Conservation (phyloP, 164 flowering plant species). For the Macadamia integrifolia region DNA sequence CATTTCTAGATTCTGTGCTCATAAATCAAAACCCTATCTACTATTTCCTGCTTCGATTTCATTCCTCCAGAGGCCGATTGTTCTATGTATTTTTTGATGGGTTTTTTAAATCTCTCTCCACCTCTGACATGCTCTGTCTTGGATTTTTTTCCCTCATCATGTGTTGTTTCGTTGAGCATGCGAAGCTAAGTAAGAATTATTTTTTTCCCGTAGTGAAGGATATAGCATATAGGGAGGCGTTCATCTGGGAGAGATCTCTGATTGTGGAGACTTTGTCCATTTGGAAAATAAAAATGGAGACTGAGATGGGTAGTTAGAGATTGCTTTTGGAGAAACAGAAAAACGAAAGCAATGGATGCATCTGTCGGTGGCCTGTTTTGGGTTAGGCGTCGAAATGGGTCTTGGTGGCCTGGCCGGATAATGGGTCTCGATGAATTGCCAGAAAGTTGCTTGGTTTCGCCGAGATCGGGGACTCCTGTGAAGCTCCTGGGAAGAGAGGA, state of each 20-base stretch:
- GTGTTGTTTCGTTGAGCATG: not conserved
- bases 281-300: constrained; percentile 3
- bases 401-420: constrained; percentile 99
- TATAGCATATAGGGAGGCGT: constrained; percentile 1
- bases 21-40: too few relatives aligned
- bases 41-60: too few relatives aligned
- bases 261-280: constrained; percentile 4
- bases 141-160: not conserved
- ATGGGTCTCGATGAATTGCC: constrained; percentile 67
- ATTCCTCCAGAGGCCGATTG: not conserved
- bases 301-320: not conserved
- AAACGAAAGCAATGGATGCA: constrained; percentile 39
- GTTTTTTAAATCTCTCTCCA: too few relatives aligned
- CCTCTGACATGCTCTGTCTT: not conserved
- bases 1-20: too few relatives aligned
- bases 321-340: constrained; percentile 6
- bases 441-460: constrained; percentile 41
- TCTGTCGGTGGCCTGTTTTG: constrained; percentile 77
- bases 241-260: not conserved
- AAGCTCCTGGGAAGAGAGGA: constrained; percentile 92
- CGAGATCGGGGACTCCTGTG: constrained; percentile 77
- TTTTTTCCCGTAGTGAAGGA: constrained; percentile 4
- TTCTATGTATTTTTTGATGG: constrained; percentile 5
- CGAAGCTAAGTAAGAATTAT: too few relatives aligned
- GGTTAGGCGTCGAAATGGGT: constrained; percentile 88